phyloP scores from a whole-genome alignment of 495 filamentous ascomycete species.

The Coniosporium apollinis region DNA sequence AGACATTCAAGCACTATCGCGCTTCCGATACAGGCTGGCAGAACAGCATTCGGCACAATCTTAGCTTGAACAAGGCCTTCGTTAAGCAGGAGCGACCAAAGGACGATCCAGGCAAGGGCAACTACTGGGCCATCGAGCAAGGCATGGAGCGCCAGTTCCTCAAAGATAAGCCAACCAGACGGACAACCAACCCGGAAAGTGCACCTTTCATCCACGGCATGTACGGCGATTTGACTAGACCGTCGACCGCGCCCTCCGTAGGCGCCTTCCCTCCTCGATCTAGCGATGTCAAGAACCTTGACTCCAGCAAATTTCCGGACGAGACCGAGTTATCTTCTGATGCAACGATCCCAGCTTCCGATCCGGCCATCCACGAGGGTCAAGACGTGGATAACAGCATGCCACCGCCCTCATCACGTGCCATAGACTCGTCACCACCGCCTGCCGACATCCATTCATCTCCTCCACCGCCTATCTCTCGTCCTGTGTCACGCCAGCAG shows the following conservation, averaged over 20 bases:
- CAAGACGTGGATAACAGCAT: conserved; percentile 27
- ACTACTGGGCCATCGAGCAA: conserved; percentile 89
- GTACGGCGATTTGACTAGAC: conserved; percentile 12
- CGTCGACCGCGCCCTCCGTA: conserved; percentile 18
- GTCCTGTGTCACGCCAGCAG: conserved; percentile 37
- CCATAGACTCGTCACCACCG: conserved; percentile 40
- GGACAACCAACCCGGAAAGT: conserved; percentile 29
- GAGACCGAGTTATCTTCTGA: conserved; percentile 69
- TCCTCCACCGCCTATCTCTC: conserved; percentile 51
- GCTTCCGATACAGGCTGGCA: conserved; percentile 81
- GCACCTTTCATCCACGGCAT: conserved; percentile 14
- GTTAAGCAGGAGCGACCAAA: conserved; percentile 91
- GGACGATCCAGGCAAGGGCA: conserved; percentile 95
- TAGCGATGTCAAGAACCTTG: conserved; percentile 16
- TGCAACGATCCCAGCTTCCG: conserved; percentile 82
- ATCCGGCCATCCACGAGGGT: conserved; percentile 54
- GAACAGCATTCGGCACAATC: conserved; percentile 95
- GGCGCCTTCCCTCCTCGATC: conserved; percentile 17
- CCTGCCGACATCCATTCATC: conserved; percentile 61
- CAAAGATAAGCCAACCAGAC: conserved; percentile 58
- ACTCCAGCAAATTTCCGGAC: conserved; percentile 30
- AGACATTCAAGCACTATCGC: conserved; percentile 79
- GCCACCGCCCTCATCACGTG: conserved; percentile 17
- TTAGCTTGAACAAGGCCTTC: conserved; percentile 96
- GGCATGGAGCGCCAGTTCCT: conserved; percentile 78